These are phyloP conservation scores for Micractinium conductrix DNA, from an alignment of 139 green algal genomes.

Conservation along the genomic window DNA sequence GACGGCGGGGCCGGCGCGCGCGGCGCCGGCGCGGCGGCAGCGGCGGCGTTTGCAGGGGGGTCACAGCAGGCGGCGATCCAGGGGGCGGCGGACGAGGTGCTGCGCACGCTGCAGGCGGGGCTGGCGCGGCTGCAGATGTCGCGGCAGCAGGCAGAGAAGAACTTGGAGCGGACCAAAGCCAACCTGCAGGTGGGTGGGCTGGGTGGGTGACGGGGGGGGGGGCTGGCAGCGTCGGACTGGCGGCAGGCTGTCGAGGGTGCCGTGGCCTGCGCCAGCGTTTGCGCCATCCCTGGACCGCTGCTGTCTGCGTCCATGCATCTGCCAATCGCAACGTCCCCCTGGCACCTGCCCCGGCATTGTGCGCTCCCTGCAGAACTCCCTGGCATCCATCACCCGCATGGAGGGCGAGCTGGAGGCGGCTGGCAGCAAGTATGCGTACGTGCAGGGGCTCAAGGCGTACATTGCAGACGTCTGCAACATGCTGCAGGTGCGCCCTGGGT, in stretches of 20 bases:
- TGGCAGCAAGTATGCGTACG: conserved; percentile 64
- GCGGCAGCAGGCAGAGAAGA: conserved; percentile 45
- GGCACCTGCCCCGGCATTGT: not conserved
- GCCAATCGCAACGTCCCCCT: no score
- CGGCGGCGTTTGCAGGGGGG: conserved; percentile 24
- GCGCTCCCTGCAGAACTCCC: conserved; percentile 8
- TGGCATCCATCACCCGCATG: conserved; percentile 38
- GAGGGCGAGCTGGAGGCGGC: conserved; percentile 50
- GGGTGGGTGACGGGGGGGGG: not conserved
- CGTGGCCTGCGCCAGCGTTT: no score
- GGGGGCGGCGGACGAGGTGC: conserved; percentile 51
- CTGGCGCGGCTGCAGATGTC: conserved; percentile 52
- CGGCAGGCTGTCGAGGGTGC: no score
- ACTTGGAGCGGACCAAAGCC: conserved; percentile 39
- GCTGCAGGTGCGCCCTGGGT: conserved; percentile 60
- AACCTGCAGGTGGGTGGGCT: conserved; percentile 39
- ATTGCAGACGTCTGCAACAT: conserved; percentile 88
- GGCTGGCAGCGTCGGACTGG: no score
- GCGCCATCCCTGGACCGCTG: no score
- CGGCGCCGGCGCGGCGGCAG: not conserved
- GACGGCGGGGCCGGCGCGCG: not conserved
- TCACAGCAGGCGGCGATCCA: conserved; percentile 35
- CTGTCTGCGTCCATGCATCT: not conserved
- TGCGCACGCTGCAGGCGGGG: conserved; percentile 59
- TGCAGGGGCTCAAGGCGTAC: conserved; percentile 82